Base-by-base conservation (phyloP, 495 filamentous ascomycete species). In the Lichina pygmaea region DNA sequence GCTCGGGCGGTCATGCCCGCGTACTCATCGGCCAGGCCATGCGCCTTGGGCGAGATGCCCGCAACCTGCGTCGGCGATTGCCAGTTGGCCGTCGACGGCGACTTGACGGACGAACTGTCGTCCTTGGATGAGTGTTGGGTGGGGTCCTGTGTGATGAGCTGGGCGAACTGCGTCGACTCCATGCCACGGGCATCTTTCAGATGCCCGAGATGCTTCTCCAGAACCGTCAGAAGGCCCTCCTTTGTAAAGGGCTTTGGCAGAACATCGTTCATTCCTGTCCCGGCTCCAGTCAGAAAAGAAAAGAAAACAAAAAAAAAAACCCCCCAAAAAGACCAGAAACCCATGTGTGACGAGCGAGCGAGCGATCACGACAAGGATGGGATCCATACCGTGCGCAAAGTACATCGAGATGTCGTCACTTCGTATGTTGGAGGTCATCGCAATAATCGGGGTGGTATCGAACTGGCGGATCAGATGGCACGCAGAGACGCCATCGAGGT, bases 391-490 rank as follows among this genome's bases (percentile, higher is more conserved):
- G 64, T 91, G 86, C 50, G 84, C 75, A 63, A 94, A 95, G 56
- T 97, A 97, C 61, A 86, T 86, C 50, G 85, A 77, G 46, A 97
- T 93, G 58, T 97, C 89, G 55, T 95, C 86, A 49, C 83, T 84
- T 40, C 91, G 75, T 48, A 95, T 95, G 53, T 95, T 97, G 15
- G 89, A 93, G 30, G 89, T 95, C 89, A 97, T 94, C 44, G 89
- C 91, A 49, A 97, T 82, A 53, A 95, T 89, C 11, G 89, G 89
- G 13, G 83, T 84, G 16, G 73, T 67, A 50, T 86, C 75, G 51
- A 86, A 81, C 57, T 93, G 81, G 46, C 91, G 78, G 50, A 97
- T 93, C 47, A 92, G 73, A 54, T 85, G 81, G 42, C 85, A 93
- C 24, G 89, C 89, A 8, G 85, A 92, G 32, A 94, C 84, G 43